Conservation (phyloP, 2,329 filamentous ascomycete genomes). For the Neonectria punicea region DNA sequence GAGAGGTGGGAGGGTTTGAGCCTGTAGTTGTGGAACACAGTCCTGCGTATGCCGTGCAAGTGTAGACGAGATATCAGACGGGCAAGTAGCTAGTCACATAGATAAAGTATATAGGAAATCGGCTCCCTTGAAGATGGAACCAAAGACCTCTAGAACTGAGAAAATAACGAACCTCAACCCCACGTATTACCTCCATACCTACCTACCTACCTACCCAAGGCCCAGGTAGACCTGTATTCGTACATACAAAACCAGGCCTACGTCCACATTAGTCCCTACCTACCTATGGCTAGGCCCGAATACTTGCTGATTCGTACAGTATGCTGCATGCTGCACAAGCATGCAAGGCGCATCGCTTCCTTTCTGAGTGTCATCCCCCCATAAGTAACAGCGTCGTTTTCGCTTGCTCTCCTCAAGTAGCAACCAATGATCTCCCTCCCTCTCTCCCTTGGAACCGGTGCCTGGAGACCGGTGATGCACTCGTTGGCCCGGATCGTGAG, state of each 20-base stretch:
- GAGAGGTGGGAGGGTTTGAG: neutral
- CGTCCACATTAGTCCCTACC: neutral
- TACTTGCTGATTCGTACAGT: conserved; percentile 16
- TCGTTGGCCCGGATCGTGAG: conserved; percentile 14
- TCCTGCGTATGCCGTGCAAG: neutral
- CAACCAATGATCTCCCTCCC: conserved; percentile 12
- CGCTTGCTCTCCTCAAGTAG: conserved; percentile 1
- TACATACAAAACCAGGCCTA: neutral
- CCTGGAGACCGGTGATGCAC: conserved; percentile 17
- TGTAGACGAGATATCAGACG: neutral
- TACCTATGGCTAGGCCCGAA: conserved; percentile 4
- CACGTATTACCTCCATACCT: neutral
- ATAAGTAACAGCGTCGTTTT: conserved; percentile 14
- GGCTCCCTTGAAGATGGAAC: neutral
- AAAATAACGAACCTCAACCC: neutral
- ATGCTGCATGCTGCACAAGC: conserved; percentile 19
- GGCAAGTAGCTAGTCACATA: neutral
- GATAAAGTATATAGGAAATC: neutral
- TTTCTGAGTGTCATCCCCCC: conserved; percentile 11
- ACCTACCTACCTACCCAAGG: neutral
- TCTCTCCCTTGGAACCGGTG: conserved; percentile 13
- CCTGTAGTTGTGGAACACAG: neutral
- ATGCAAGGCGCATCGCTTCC: conserved; percentile 26
- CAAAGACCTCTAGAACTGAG: neutral
- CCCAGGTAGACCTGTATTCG: neutral